Base-by-base conservation (phyloP, 2,329 filamentous ascomycete genomes). In the Scolecobasidium constrictum region DNA sequence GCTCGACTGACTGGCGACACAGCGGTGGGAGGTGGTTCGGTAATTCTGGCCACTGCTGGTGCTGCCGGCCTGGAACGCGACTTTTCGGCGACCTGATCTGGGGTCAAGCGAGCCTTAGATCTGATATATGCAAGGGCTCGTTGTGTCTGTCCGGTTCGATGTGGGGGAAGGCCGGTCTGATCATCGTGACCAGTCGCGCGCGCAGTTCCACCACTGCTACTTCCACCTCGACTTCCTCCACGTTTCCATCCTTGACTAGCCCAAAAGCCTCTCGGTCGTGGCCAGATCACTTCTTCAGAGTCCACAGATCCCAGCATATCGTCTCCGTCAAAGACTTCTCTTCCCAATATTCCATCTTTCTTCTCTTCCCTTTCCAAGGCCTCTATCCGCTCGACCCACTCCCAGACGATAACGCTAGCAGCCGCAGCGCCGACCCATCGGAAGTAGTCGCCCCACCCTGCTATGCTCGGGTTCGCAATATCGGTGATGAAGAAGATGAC, bases 321-420 rank as follows among this genome's bases (percentile, higher is more conserved):
- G 53, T 95, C 88, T 3, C 87, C 88, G 52, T 95, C 88, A 55
- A 94, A 94, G 0, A 95, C 79, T 56, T 95, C 88, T 49, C 88
- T 72, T 3, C 88, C 88, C 1, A 95, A 65, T 43, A 95, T 93
- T 1, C 88, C 88, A 52, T 94, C 87, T 62, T 93, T 94, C 62
- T 88, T 86, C 59, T 94, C 87, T 59, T 94, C 87, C 51, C 88
- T 77, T 65, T 95, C 88, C 47, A 94, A 63, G 0, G 87, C 86
- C 59, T 95, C 88, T 38, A 95, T 95, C 19, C 88, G 76, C 61
- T 95, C 88, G 3, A 95, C 88, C 88, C 88, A 95, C 61, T 95
- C 88, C 88, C 88, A 95, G 2, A 95, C 88, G 17, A 94, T 85
- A n/a, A 94, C 88, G 62, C 86, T 94, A 20, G 88, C 88, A 1